Conservation (phyloP, 2,329 filamentous ascomycete species). For the Pseudogymnoascus sp. region DNA sequence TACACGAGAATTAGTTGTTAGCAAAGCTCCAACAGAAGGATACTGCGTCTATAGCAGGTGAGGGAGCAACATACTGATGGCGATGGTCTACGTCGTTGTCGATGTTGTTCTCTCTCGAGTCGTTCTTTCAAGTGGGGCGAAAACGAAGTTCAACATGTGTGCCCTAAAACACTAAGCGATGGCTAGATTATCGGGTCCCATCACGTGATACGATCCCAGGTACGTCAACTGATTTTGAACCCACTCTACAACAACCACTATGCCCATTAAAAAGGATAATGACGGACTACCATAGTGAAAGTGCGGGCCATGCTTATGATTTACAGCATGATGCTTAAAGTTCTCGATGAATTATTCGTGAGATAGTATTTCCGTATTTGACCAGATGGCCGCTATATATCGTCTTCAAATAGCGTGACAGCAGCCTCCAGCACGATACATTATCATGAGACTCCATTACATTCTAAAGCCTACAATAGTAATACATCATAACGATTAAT, state of each 20-base stretch:
- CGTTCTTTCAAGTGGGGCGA: slow-evolving; percentile 11
- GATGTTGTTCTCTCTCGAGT: slow-evolving; percentile 11
- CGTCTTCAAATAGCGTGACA: not conserved
- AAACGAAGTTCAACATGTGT: slow-evolving; percentile 11
- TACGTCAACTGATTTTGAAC: not conserved
- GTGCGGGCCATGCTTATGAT: not conserved
- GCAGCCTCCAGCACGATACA: not conserved
- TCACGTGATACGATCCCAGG: not conserved
- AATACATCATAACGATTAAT: not conserved
- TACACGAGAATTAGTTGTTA: slow-evolving; percentile 45
- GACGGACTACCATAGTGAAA: not conserved
- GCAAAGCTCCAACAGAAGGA: slow-evolving; percentile 27
- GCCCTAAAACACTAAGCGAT: slow-evolving; percentile 12
- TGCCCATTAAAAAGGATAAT: not conserved
- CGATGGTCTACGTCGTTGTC: slow-evolving; percentile 23
- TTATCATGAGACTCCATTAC: no score
- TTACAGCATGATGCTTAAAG: not conserved
- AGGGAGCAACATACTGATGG: slow-evolving; percentile 47
- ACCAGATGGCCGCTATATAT: not conserved
- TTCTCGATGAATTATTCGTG: not conserved
- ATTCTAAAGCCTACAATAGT: not conserved
- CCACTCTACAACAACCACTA: not conserved
- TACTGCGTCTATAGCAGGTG: slow-evolving; percentile 1
- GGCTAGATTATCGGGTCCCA: not conserved
- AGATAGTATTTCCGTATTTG: not conserved